A percentile compares a stretch with the other conserved stretches of the same genome.
phyloP scores from a whole-genome alignment of 805 yeast species.

The Saccharomycopsis fibuligera region DNA sequence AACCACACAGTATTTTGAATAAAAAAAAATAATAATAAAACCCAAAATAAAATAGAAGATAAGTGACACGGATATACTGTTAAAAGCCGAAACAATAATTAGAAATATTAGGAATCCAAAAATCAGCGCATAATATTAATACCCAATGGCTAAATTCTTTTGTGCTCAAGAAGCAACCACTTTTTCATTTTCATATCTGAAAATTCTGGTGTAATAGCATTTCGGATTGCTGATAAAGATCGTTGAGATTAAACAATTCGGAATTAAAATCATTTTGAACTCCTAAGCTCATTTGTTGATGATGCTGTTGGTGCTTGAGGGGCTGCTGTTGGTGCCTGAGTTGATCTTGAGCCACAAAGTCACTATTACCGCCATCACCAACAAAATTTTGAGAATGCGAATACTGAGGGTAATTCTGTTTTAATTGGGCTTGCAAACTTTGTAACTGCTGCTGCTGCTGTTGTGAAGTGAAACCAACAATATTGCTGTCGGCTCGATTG shows the following conservation, averaged over 20 bases:
- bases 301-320: background rate
- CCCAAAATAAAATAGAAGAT: no score
- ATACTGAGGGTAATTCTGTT: slow-evolving; percentile 1
- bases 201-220: background rate
- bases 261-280: background rate
- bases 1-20: no score
- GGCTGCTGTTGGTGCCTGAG: background rate
- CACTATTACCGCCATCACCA: background rate
- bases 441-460: background rate
- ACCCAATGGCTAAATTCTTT: no score
- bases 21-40: no score
- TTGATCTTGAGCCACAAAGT: background rate
- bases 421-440: background rate
- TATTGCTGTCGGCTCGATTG: background rate
- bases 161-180: no score
- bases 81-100: no score
- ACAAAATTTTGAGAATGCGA: background rate
- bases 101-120: no score
- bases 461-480: background rate
- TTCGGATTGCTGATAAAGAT: slow-evolving; percentile 11
- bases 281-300: background rate
- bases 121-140: no score
- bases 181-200: background rate
- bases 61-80: no score
- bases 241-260: slow-evolving; percentile 10